These are phyloP conservation scores for Pseudogymnoascus sp. DNA, from an alignment of 2,329 filamentous ascomycete genomes.

Conservation along the genomic window DNA sequence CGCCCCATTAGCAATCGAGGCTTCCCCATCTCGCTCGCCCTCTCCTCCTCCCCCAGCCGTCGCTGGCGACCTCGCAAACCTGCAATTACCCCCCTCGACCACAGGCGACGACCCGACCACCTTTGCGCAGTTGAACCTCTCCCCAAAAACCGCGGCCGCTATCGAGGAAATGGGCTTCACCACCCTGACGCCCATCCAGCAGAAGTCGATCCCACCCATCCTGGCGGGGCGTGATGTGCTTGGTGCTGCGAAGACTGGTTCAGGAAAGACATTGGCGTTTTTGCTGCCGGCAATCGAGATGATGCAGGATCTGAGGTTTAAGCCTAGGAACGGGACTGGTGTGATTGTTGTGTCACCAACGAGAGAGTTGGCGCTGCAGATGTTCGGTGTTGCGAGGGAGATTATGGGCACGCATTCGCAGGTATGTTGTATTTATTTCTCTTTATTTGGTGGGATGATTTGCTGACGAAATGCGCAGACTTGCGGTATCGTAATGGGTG, in stretches of 20 bases:
- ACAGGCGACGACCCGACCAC: slow-evolving; percentile 61
- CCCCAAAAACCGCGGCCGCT: slow-evolving; percentile 80
- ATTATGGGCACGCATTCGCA: slow-evolving; percentile 91
- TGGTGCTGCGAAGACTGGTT: slow-evolving; percentile 91
- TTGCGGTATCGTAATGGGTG: slow-evolving; percentile 92
- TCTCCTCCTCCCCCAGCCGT: not conserved
- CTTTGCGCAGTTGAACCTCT: slow-evolving; percentile 61
- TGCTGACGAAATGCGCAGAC: slow-evolving; percentile 41
- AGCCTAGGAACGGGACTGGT: slow-evolving; percentile 87
- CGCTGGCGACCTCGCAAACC: not conserved
- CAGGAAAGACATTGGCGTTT: slow-evolving; percentile 92
- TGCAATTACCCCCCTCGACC: slow-evolving; percentile 32
- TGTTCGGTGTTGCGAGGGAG: slow-evolving; percentile 90
- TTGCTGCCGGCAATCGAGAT: slow-evolving; percentile 92
- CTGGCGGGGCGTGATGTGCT: slow-evolving; percentile 87
- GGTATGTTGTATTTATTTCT: slow-evolving; percentile 8
- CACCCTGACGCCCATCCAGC: slow-evolving; percentile 93
- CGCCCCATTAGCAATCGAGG: not conserved
- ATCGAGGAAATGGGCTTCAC: slow-evolving; percentile 84
- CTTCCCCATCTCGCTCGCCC: not conserved
- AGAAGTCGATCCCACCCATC: slow-evolving; percentile 76
- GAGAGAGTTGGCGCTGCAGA: slow-evolving; percentile 87
- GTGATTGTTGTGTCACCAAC: slow-evolving; percentile 91
- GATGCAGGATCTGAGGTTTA: slow-evolving; percentile 83
- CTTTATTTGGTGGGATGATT: not conserved